Conservation (phyloP, 78 protist species). For the Creolimax fragrantissima region DNA sequence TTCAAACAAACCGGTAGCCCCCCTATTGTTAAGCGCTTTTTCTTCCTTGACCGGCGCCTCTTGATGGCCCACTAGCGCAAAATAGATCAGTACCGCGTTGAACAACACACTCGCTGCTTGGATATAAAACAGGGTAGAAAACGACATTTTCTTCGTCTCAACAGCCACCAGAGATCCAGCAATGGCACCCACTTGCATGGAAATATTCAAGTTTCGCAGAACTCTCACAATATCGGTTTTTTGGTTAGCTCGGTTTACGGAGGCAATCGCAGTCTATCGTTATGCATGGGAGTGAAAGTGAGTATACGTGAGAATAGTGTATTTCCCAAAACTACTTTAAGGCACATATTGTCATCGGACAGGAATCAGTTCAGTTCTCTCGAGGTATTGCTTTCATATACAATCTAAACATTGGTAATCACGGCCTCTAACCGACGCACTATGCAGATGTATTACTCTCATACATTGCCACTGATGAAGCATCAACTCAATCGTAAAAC, state of each 20-base stretch:
- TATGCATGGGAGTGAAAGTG: too few relatives aligned
- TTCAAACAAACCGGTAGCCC: constrained; percentile 5
- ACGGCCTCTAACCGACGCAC: too few relatives aligned
- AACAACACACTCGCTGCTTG: background rate
- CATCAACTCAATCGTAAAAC: too few relatives aligned
- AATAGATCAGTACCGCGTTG: background rate
- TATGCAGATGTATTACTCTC: too few relatives aligned
- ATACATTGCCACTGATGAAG: too few relatives aligned
- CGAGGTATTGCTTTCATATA: too few relatives aligned
- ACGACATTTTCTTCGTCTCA: background rate
- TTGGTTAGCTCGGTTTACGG: background rate
- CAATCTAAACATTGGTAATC: too few relatives aligned
- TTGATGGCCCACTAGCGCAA: background rate
- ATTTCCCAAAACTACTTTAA: too few relatives aligned
- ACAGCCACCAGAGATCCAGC: constrained; percentile 1
- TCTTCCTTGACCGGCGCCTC: background rate
- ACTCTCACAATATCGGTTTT: background rate
- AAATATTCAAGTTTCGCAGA: background rate
- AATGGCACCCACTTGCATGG: constrained; percentile 24
- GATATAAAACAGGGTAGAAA: background rate
- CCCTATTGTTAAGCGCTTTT: background rate
- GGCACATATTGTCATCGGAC: too few relatives aligned
- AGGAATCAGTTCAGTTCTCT: too few relatives aligned
- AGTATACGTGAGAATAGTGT: too few relatives aligned
- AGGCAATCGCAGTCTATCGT: background rate